Base-by-base conservation (phyloP, 148 eudicot genomes). In the Nepenthes gracilis region DNA sequence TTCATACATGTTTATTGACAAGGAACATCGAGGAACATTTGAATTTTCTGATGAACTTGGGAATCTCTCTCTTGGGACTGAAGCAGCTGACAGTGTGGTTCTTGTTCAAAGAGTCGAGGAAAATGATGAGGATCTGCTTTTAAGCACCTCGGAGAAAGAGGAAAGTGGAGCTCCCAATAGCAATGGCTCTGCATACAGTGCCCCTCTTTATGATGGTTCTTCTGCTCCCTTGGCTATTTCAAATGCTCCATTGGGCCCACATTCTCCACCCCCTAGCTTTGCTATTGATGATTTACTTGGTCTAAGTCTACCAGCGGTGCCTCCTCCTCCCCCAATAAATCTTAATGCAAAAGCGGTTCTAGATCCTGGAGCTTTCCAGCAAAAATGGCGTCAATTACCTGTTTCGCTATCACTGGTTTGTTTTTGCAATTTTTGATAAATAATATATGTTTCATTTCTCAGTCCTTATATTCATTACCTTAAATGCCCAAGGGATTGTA, bases 1-100 rank as follows among this genome's bases (percentile, higher is more conserved):
- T 11, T 89, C 97, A 11, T 94, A 82, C 79, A 84, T 94, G 95
- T 94, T 94, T 73, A 94, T 89, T 43, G 97, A 94, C 70, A 94
- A 94, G 71, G 97, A 94, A 68, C 86, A 94, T 70, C 80, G 95
- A 81, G 99, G 97, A 58, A 90, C 99, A 62, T 94, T 86, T 71
- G 95, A 82, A 33, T 86, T 89, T 76, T 83, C 92, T 33, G 99
- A 94, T 60, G 99, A 89, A 69, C 65, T 73, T 37, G 95, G 85
- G 36, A 81, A 75, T 67, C 65, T 94, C 53, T 72, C 99, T 38
- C 76, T 94, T n/a, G 83, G 80, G 61, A 72, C 75, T 40, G 95
- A 84, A 55, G 66, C 85, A 57, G 64, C 64, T 32, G 81, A 73
- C 67, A 64, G 36, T 54, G 72, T 74, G 54, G 85, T 79, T 54